Conservation (phyloP, 306 rosid species). For the Crotalaria pallida region DNA sequence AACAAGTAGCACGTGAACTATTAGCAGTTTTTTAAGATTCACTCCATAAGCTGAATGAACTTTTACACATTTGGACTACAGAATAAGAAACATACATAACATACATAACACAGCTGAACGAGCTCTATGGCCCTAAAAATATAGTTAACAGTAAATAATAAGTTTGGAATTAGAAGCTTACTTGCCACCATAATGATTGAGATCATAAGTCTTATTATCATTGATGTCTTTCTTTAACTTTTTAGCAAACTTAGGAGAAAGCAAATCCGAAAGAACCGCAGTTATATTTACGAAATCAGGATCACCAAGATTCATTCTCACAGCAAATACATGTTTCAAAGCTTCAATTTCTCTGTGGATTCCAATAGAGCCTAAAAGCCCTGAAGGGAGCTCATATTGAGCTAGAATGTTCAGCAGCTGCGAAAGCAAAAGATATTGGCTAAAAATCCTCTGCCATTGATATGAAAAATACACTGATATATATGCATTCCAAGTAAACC, state of each 20-base stretch:
- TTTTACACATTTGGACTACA: not conserved
- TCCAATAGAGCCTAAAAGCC: slow-evolving; percentile 60
- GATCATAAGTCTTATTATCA: slow-evolving; percentile 59
- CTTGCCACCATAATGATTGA: slow-evolving; percentile 72
- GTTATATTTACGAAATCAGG: slow-evolving; percentile 68
- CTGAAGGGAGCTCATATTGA: slow-evolving; percentile 52
- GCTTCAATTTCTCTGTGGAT: slow-evolving; percentile 72
- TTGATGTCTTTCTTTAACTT: slow-evolving; percentile 47
- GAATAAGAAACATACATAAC: not conserved
- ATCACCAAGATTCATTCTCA: slow-evolving; percentile 85
- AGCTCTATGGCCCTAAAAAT: not conserved
- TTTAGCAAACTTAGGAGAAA: slow-evolving; percentile 63
- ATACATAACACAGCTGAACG: not conserved
- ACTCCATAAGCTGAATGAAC: not conserved
- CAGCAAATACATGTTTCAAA: slow-evolving; percentile 64
- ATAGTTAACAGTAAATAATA: not conserved
- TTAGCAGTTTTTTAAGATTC: slow-evolving; percentile 16
- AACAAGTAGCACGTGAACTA: too few species aligned
- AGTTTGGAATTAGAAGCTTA: slow-evolving; percentile 20
- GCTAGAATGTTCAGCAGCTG: slow-evolving; percentile 78
- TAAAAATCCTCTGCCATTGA: not conserved
- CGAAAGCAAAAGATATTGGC: slow-evolving; percentile 6
- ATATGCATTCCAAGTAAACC: too few species aligned
- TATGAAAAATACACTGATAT: not conserved
- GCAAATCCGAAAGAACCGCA: slow-evolving; percentile 61